Conservation (phyloP, 2,329 filamentous ascomycete species). For the Bipolaris zeicola region DNA sequence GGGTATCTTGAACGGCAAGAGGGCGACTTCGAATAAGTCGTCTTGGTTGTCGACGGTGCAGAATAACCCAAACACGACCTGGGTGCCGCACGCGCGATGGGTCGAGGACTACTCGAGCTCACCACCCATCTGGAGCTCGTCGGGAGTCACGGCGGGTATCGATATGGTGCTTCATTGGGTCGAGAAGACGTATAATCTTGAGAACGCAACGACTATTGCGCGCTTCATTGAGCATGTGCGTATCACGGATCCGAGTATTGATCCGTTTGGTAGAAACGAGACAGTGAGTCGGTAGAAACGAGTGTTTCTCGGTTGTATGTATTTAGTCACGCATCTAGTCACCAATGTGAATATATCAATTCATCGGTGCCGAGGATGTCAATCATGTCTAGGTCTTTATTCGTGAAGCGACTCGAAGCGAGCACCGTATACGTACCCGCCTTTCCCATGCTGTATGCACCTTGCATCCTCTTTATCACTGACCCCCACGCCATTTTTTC, state of each 20-base stretch:
- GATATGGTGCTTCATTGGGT: constrained; percentile 65
- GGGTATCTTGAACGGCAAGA: constrained; percentile 63
- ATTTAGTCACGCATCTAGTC: no score
- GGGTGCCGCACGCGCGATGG: constrained; percentile 67
- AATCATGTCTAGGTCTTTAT: constrained; percentile 1
- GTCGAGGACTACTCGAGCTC: constrained; percentile 62
- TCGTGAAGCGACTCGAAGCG: not conserved
- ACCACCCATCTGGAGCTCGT: constrained; percentile 62
- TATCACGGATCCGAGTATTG: constrained; percentile 55
- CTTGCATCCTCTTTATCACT: not conserved
- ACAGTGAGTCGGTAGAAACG: constrained; percentile 5
- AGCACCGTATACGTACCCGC: not conserved
- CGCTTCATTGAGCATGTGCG: constrained; percentile 64
- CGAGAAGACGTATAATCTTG: constrained; percentile 58
- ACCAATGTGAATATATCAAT: not conserved
- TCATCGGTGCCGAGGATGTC: not conserved
- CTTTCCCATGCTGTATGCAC: not conserved
- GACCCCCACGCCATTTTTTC: not conserved
- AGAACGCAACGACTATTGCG: constrained; percentile 57
- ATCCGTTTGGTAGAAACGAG: constrained; percentile 58
- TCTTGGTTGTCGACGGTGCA: constrained; percentile 46
- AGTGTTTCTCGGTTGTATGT: no score
- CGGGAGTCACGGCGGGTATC: constrained; percentile 66
- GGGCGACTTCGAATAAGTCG: constrained; percentile 52
- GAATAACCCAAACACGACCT: constrained; percentile 60